Evolutionary conservation across 1,284 basidiomycete genomes (phyloP).

Genomic region (Ceratobasidium sp.): DNA sequence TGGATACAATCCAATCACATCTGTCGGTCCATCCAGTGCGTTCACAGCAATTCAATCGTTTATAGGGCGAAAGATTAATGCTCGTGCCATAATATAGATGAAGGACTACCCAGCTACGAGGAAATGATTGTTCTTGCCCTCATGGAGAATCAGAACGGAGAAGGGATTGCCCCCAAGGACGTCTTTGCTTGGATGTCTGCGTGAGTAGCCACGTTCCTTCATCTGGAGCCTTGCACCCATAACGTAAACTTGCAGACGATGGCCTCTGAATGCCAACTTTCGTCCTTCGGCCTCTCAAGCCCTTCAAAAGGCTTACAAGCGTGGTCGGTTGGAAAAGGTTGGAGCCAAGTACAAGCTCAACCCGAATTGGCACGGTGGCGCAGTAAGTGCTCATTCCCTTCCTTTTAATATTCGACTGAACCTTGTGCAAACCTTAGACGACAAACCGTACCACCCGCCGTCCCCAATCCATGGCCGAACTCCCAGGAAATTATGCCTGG

Average conservation of each 20-base stretch:
- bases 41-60: neutral
- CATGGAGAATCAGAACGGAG: slow-evolving; percentile 67
- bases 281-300: slow-evolving; percentile 85
- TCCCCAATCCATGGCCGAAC: slow-evolving; percentile 36
- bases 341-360: slow-evolving; percentile 74
- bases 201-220: neutral
- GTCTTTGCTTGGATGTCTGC: slow-evolving; percentile 76
- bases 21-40: slow-evolving; percentile 29
- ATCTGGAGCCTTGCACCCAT: neutral
- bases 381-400: slow-evolving; percentile 59
- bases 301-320: slow-evolving; percentile 79
- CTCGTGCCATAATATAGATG: slow-evolving; percentile 49
- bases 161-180: slow-evolving; percentile 77
- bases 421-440: neutral
- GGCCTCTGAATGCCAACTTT: slow-evolving; percentile 86
- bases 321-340: slow-evolving; percentile 78
- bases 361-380: slow-evolving; percentile 78
- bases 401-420: neutral
- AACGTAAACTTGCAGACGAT: slow-evolving; percentile 55
- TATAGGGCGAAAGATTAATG: neutral
- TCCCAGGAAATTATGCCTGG: slow-evolving; percentile 38
- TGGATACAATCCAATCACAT: slow-evolving; percentile 36
- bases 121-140: slow-evolving; percentile 87
- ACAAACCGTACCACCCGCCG: slow-evolving; percentile 39
- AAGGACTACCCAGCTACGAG: slow-evolving; percentile 78